phyloP scores from a whole-genome alignment of 2,329 filamentous ascomycete species.

The Paramyrothecium roridum region DNA sequence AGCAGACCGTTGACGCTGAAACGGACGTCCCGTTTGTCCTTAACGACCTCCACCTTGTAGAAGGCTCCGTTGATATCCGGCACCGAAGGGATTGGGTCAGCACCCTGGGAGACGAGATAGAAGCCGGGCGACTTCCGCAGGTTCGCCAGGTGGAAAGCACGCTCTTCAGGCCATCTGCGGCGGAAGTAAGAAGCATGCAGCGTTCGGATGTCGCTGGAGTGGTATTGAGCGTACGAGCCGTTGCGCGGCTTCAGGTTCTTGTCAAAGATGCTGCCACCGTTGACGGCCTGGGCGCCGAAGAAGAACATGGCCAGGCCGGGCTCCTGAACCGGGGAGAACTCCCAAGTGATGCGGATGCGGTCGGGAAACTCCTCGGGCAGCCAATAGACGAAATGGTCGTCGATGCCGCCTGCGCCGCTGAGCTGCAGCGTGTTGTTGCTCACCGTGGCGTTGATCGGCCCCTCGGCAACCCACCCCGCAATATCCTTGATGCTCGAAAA shows the following conservation, averaged over 20 bases:
- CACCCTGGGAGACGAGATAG: constrained; percentile 16
- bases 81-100: constrained; percentile 15
- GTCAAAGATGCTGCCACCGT: constrained; percentile 17
- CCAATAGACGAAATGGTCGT: constrained; percentile 17
- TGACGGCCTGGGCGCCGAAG: constrained; percentile 13
- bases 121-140: constrained; percentile 18
- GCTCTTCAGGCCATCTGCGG: constrained; percentile 17
- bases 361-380: constrained; percentile 16
- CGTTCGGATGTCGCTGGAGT: constrained; percentile 17
- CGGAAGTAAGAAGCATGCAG: constrained; percentile 18
- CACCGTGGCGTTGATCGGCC: constrained; percentile 12
- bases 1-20: constrained; percentile 13
- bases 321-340: constrained; percentile 13
- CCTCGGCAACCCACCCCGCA: constrained; percentile 13
- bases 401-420: constrained; percentile 9
- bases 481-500: constrained; percentile 12
- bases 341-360: constrained; percentile 17
- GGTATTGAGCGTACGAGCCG: constrained; percentile 17
- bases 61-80: constrained; percentile 13
- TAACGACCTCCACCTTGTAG: constrained; percentile 17
- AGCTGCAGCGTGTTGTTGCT: constrained; percentile 17
- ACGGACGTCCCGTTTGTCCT: constrained; percentile 11
- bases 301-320: constrained; percentile 18
- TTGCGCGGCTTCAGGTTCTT: constrained; percentile 13
- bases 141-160: constrained; percentile 16